These are phyloP conservation scores for Rhexocercosporidium sp. DNA, from an alignment of 2,329 filamentous ascomycete species.

Conservation along the genomic window DNA sequence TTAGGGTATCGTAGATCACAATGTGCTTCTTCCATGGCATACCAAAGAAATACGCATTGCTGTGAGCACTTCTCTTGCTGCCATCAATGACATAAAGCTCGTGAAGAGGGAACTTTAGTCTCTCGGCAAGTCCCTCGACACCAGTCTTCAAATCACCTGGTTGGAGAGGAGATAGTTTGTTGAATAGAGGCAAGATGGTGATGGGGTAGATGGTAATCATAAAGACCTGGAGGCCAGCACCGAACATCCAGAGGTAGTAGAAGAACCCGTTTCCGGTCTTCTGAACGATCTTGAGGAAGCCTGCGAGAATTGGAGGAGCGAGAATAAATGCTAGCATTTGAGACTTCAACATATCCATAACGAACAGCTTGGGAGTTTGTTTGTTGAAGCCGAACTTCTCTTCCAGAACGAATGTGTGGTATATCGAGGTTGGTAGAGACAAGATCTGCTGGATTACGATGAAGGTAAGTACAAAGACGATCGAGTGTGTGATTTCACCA, in stretches of 20 bases:
- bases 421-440: constrained; percentile 82
- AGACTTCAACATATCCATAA: constrained; percentile 90
- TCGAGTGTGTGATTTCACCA: constrained; percentile 91
- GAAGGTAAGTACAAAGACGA: constrained; percentile 90
- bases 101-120: constrained; percentile 87
- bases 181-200: constrained; percentile 93
- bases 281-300: constrained; percentile 91
- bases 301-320: constrained; percentile 86
- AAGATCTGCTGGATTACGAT: constrained; percentile 80
- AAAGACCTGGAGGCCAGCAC: constrained; percentile 86
- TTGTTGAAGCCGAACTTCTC: constrained; percentile 99
- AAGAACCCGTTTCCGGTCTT: constrained; percentile 95
- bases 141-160: constrained; percentile 85
- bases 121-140: constrained; percentile 82
- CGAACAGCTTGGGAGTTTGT: constrained; percentile 86
- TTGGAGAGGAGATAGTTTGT: constrained; percentile 93
- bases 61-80: constrained; percentile 85
- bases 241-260: constrained; percentile 97
- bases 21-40: constrained; percentile 99
- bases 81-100: constrained; percentile 96
- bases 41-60: constrained; percentile 95
- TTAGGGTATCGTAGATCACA: constrained; percentile 97
- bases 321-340: constrained; percentile 81
- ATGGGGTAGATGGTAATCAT: constrained; percentile 97
- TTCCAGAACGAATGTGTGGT: constrained; percentile 94